Conservation (phyloP, 225 moss, liverwort and hornwort genomes). For the Bryoerythrophyllum caledonicum region DNA sequence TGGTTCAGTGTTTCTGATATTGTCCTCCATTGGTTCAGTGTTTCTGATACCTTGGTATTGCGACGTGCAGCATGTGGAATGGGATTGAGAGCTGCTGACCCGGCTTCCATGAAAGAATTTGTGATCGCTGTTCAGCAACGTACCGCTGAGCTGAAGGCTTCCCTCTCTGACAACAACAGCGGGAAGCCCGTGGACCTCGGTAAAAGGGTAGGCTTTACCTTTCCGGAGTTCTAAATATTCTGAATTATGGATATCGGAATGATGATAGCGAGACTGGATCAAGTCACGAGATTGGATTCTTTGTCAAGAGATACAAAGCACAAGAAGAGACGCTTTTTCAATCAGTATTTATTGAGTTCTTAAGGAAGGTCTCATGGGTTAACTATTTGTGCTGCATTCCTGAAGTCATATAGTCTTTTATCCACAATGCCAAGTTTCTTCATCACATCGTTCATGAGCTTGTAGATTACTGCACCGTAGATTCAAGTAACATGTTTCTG, state of each 20-base stretch:
- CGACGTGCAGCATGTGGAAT: conserved; percentile 91
- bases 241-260: background rate
- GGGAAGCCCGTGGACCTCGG: conserved; percentile 64
- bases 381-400: background rate
- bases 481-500: background rate
- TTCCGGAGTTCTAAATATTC: background rate
- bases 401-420: background rate
- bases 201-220: conserved; percentile 70
- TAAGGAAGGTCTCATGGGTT: background rate
- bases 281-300: background rate
- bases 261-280: conserved; percentile 5
- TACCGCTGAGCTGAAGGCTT: conserved; percentile 75
- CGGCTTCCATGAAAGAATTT: conserved; percentile 87
- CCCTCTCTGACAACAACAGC: conserved; percentile 45
- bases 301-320: background rate
- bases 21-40: background rate
- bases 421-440: background rate
- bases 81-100: conserved; percentile 86
- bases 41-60: conserved; percentile 22
- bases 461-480: background rate
- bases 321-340: background rate
- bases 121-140: conserved; percentile 80
- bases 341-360: background rate
- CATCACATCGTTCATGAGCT: background rate
- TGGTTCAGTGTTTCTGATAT: conserved; percentile 12